A percentile compares a stretch with the other conserved stretches of the same genome.
Conservation (phyloP, 441 rosid genomes). For the Kokia cookei region DNA sequence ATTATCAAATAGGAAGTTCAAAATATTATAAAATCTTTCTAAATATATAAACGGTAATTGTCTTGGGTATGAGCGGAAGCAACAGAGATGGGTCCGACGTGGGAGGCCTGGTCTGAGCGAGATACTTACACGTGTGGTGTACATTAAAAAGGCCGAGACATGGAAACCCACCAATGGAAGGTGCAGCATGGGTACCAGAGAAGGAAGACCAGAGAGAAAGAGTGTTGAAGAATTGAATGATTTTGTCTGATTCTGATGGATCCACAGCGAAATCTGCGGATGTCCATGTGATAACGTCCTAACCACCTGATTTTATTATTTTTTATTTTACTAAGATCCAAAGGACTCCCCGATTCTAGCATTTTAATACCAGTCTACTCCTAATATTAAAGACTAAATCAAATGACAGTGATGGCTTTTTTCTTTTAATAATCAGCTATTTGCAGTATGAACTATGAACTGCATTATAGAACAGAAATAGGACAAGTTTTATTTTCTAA, state of each 20-base stretch:
- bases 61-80: neutral
- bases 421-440: too few species aligned
- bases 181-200: neutral
- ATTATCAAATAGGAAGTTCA: too few species aligned
- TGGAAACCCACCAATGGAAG: constrained; percentile 28
- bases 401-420: too few species aligned
- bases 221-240: constrained; percentile 8
- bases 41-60: too few species aligned
- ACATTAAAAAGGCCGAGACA: constrained; percentile 5
- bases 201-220: neutral
- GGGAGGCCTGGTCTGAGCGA: neutral
- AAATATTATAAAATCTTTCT: too few species aligned
- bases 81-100: constrained; percentile 13
- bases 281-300: constrained; percentile 63
- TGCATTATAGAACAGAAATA: too few species aligned
- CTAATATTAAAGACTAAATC: too few species aligned
- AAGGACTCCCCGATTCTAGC: too few species aligned
- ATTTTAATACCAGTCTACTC: too few species aligned
- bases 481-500: too few species aligned
- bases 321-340: too few species aligned
- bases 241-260: constrained; percentile 1
- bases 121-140: constrained; percentile 33
- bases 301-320: constrained; percentile 31
- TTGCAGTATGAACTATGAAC: too few species aligned
- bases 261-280: constrained; percentile 69